Conservation (phyloP, 495 filamentous ascomycete species). For the Haplographium delicatum region DNA sequence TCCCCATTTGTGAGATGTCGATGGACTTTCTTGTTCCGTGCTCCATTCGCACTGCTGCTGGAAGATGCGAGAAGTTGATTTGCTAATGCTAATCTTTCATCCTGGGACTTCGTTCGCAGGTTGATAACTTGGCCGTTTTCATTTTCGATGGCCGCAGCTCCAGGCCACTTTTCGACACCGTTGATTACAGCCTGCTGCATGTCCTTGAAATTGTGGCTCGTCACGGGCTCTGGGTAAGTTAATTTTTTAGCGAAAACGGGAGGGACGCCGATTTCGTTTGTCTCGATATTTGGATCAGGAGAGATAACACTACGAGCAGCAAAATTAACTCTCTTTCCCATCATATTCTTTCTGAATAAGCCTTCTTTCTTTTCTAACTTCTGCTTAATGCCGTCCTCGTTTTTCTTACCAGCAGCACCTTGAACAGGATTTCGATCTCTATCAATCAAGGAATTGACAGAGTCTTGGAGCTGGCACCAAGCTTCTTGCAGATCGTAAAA, state of each 20-base stretch:
- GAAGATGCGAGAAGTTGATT: slow-evolving; percentile 92
- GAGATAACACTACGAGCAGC: slow-evolving; percentile 97
- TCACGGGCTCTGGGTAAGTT: slow-evolving; percentile 96
- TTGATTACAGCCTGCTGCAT: slow-evolving; percentile 96
- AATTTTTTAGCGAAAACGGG: slow-evolving; percentile 94
- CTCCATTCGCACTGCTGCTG: slow-evolving; percentile 63
- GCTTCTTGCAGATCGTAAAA: slow-evolving; percentile 62
- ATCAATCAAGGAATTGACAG: slow-evolving; percentile 88
- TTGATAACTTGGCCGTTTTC: slow-evolving; percentile 90
- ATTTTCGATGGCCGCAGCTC: slow-evolving; percentile 89
- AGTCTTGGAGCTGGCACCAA: slow-evolving; percentile 78
- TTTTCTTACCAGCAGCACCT: slow-evolving; percentile 62
- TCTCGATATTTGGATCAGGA: slow-evolving; percentile 97
- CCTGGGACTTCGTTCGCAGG: slow-evolving; percentile 74
- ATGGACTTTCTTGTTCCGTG: slow-evolving; percentile 93
- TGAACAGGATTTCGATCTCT: slow-evolving; percentile 73
- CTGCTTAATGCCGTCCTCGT: slow-evolving; percentile 91
- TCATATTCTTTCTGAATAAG: slow-evolving; percentile 98
- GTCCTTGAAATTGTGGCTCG: slow-evolving; percentile 92
- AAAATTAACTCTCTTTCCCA: slow-evolving; percentile 99
- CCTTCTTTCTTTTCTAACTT: slow-evolving; percentile 98
- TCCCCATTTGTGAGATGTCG: slow-evolving; percentile 95
- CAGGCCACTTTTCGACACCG: slow-evolving; percentile 88
- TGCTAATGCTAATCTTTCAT: slow-evolving; percentile 79
- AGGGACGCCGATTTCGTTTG: slow-evolving; percentile 96